Base-by-base conservation (phyloP, 2,329 filamentous ascomycete genomes). In the Coniochaeta sp. region DNA sequence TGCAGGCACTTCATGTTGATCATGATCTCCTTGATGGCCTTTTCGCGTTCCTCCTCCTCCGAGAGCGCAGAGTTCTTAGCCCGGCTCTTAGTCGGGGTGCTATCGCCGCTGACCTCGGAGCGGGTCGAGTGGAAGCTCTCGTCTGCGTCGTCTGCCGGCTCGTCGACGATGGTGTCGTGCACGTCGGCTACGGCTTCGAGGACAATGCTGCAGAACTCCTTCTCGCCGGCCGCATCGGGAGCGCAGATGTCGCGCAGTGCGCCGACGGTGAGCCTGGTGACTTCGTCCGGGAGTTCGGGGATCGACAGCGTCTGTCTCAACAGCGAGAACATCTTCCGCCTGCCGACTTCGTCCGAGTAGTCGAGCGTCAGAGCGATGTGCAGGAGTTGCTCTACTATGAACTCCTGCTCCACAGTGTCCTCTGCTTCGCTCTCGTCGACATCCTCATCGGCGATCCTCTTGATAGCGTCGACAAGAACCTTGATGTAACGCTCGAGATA, bases 1-100 rank as follows among this genome's bases (percentile, higher is more conserved):
- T 97, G 90, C 63, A 99, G 81, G 73, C 95, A 98, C 76, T 98
- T 98, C 85, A 97, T 93, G 78, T 98, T 98, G 72, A 98, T 89
- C 79, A 97, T 87, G 70, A 97, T 95, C 75, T 97, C 92, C 65
- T 86, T 88, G 65, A 97, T 86, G 1, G 90, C 91, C 76, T 93
- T 96, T 55, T 83, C 81, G 65, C 85, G 81, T 10, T 85, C 84
- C 63, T 88, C 85, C 65, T 90, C 89, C 60, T 89, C 86, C 57
- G 77, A 83, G 60, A 83, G 66, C 59, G 79, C 79, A 17, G 72
- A 66, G 14, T 71, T 62, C 61, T 64, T 66, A 55, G 59, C 60
- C 67, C 78, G 80, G 56, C 73, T 73, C 65, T 77, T 79, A 10
- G 78, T 80, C 26, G 82, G 78, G 47, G 83, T 86, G 59, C 79